Conservation (phyloP, 2,329 filamentous ascomycete species). For the Xylariaceae sp. region DNA sequence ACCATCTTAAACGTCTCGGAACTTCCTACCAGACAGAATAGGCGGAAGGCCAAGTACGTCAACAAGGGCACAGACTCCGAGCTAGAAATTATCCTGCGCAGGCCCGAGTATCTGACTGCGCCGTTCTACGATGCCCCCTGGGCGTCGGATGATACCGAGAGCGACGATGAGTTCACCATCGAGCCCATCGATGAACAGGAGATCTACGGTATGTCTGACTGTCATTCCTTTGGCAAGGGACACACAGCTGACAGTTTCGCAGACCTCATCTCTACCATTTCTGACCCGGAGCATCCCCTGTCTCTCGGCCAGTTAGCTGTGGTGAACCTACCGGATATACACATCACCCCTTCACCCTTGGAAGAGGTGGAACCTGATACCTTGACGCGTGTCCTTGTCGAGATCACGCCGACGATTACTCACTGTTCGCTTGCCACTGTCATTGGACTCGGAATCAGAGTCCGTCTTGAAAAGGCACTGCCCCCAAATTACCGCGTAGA, state of each 20-base stretch:
- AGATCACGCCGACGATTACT: constrained; percentile 93
- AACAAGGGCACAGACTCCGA: constrained; percentile 43
- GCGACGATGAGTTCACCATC: constrained; percentile 54
- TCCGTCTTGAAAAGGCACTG: constrained; percentile 82
- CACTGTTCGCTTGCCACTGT: constrained; percentile 96
- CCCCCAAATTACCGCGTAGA: constrained; percentile 90
- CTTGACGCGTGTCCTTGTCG: constrained; percentile 70
- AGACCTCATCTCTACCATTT: constrained; percentile 94
- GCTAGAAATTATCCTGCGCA: constrained; percentile 42
- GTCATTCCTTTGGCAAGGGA: constrained; percentile 3
- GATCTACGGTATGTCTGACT: constrained; percentile 67
- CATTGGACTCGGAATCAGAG: constrained; percentile 87
- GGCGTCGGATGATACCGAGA: constrained; percentile 32
- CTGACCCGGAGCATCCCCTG: constrained; percentile 92
- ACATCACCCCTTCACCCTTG: constrained; percentile 64
- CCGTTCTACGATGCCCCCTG: constrained; percentile 36
- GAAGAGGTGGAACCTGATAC: constrained; percentile 46
- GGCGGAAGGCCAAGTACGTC: constrained; percentile 42
- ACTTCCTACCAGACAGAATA: constrained; percentile 70
- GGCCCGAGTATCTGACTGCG: constrained; percentile 38
- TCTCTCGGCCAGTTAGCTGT: constrained; percentile 90
- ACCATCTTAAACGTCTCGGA: constrained; percentile 85
- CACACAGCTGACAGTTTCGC: constrained; percentile 23
- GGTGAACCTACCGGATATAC: constrained; percentile 91
- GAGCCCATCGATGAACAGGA: constrained; percentile 96